Conservation (phyloP, 1,284 basidiomycete genomes). For the Ganoderma boninense region DNA sequence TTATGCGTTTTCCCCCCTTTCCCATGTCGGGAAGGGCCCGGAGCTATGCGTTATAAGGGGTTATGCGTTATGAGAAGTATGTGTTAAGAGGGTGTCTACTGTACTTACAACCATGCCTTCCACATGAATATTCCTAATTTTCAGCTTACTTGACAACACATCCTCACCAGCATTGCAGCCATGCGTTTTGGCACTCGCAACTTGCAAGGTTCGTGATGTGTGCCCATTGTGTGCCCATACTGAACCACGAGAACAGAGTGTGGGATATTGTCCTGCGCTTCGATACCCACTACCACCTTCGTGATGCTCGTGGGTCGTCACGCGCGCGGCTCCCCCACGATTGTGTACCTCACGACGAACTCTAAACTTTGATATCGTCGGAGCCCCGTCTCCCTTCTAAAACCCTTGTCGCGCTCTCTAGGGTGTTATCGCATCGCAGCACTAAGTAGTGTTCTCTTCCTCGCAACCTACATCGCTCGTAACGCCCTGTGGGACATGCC, state of each 20-base stretch:
- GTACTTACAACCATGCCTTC: neutral
- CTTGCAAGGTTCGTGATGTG: too few relatives aligned
- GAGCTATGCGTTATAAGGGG: too few relatives aligned
- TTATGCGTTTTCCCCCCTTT: too few relatives aligned
- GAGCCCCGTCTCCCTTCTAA: constrained; percentile 1
- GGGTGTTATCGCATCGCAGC: neutral
- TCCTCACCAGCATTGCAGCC: neutral
- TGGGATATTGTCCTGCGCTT: neutral
- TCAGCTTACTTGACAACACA: neutral
- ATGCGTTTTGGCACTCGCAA: neutral
- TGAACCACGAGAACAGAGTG: neutral
- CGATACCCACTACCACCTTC: neutral
- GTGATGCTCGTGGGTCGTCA: too few relatives aligned
- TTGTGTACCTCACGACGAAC: neutral
- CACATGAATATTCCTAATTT: neutral
- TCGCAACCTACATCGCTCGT: too few relatives aligned
- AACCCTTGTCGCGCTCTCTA: neutral
- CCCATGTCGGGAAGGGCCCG: too few relatives aligned
- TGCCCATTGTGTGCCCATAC: too few relatives aligned
- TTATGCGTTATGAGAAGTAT: too few relatives aligned
- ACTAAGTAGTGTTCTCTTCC: too few relatives aligned
- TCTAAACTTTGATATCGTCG: neutral
- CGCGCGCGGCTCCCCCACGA: neutral
- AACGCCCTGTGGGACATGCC: constrained; percentile 32
- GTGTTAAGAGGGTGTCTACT: too few relatives aligned